Percentiles rank a stretch among this genome's conserved stretches.
Conservation (phyloP, 2,329 filamentous ascomycete species). For the Ophiostoma sp. region DNA sequence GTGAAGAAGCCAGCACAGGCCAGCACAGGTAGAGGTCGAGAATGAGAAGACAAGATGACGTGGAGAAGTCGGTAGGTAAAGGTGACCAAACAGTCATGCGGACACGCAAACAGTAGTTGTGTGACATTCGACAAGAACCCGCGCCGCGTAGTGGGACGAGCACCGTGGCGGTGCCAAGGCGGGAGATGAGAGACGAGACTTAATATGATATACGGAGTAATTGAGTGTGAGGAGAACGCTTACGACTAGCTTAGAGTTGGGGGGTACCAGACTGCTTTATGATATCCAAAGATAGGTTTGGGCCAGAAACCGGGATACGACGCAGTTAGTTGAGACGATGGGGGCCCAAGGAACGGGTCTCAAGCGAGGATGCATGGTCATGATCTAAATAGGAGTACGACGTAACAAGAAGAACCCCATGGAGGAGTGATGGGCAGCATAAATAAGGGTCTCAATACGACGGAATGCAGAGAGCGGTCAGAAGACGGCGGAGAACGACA, state of each 20-base stretch:
- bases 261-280: no score
- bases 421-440: neutral
- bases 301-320: neutral
- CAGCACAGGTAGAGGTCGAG: no score
- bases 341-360: conserved; percentile 1
- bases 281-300: no score
- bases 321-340: neutral
- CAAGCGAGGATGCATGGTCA: neutral
- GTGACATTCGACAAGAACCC: neutral
- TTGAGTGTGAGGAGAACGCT: neutral
- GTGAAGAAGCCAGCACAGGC: neutral
- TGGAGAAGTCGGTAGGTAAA: no score
- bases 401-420: neutral
- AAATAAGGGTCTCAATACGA: no score
- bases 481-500: no score
- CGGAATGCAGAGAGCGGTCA: no score
- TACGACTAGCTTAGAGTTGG: no score
- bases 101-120: neutral
- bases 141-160: neutral
- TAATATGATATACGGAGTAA: neutral
- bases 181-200: neutral
- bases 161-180: neutral
- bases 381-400: neutral
- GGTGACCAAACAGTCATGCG: no score
- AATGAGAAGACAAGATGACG: no score